Conservation (phyloP, 371 early-diverging fungal species). For the Circinella minor region DNA sequence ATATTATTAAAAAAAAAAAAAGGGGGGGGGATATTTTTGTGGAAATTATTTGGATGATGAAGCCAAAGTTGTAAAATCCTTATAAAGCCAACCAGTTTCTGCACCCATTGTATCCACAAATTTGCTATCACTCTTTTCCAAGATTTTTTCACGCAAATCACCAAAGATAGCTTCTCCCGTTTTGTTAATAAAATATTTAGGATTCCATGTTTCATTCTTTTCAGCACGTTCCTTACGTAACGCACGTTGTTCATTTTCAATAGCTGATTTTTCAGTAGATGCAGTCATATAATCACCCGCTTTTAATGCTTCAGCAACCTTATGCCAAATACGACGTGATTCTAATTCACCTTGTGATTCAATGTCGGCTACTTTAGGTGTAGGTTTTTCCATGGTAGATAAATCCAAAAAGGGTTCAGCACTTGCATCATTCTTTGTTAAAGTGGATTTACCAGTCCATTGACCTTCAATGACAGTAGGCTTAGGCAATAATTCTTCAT, state of each 20-base stretch:
- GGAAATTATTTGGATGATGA: neutral
- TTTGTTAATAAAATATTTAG: constrained; percentile 53
- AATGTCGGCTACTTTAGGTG: constrained; percentile 53
- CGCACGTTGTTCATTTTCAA: constrained; percentile 78
- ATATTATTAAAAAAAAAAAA: neutral
- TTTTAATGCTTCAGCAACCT: constrained; percentile 71
- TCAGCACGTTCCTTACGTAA: constrained; percentile 70
- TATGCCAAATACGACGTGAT: constrained; percentile 76
- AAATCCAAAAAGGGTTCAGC: constrained; percentile 59
- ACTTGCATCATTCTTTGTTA: constrained; percentile 50
- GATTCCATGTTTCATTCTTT: constrained; percentile 62
- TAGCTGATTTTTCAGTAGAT: constrained; percentile 68
- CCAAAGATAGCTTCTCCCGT: constrained; percentile 51
- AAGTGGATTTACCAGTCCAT: constrained; percentile 69
- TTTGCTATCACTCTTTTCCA: constrained; percentile 45
- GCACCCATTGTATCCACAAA: constrained; percentile 56
- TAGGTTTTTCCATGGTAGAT: constrained; percentile 45
- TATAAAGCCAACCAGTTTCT: constrained; percentile 45
- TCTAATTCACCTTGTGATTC: constrained; percentile 68
- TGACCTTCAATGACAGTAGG: constrained; percentile 59
- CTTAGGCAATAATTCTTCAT: constrained; percentile 34
- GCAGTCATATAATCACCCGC: constrained; percentile 71
- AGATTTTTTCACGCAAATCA: constrained; percentile 44
- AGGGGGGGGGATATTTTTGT: neutral
- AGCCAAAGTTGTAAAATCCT: constrained; percentile 18